Evolutionary conservation across 345 rosid species (phyloP).

Genomic region (Diplotaxis tenuifolia): DNA sequence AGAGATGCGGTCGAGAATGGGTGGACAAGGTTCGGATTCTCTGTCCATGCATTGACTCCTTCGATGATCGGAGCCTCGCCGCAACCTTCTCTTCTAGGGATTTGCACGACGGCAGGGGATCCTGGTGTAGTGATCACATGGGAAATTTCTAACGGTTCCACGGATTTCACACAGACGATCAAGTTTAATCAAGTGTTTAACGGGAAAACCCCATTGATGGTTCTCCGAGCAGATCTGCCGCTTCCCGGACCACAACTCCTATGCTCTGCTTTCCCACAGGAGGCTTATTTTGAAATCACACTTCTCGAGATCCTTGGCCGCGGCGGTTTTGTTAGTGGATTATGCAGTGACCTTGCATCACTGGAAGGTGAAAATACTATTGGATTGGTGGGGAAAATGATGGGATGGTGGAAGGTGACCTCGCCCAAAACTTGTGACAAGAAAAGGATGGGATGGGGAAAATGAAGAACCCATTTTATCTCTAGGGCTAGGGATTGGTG

Average conservation of each 20-base stretch:
- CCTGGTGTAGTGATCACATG: constrained; percentile 60
- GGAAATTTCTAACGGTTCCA: constrained; percentile 80
- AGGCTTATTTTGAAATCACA: constrained; percentile 89
- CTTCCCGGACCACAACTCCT: constrained; percentile 84
- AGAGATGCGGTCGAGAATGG: constrained; percentile 81
- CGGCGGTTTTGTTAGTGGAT: constrained; percentile 13
- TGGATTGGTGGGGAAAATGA: too few species aligned
- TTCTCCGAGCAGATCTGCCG: constrained; percentile 71
- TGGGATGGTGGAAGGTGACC: too few species aligned
- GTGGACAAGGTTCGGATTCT: constrained; percentile 82
- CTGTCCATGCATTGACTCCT: constrained; percentile 37
- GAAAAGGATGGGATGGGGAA: constrained; percentile 28
- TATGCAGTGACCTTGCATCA: constrained; percentile 11
- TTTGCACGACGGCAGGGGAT: constrained; percentile 47
- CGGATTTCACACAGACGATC: constrained; percentile 74
- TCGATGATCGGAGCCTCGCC: constrained; percentile 43
- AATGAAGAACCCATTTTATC: constrained; percentile 44
- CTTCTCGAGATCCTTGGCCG: constrained; percentile 39
- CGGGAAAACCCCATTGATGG: constrained; percentile 42
- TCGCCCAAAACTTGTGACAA: constrained; percentile 30
- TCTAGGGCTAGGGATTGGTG: constrained; percentile 65
- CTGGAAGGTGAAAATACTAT: constrained; percentile 70
- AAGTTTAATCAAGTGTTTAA: constrained; percentile 52
- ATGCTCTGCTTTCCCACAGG: constrained; percentile 82
- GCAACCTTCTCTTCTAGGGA: constrained; percentile 43